Percentiles rank a stretch among this genome's conserved stretches.
Conservation (phyloP, 2,329 filamentous ascomycete species). For the Fusarium equiseti region DNA sequence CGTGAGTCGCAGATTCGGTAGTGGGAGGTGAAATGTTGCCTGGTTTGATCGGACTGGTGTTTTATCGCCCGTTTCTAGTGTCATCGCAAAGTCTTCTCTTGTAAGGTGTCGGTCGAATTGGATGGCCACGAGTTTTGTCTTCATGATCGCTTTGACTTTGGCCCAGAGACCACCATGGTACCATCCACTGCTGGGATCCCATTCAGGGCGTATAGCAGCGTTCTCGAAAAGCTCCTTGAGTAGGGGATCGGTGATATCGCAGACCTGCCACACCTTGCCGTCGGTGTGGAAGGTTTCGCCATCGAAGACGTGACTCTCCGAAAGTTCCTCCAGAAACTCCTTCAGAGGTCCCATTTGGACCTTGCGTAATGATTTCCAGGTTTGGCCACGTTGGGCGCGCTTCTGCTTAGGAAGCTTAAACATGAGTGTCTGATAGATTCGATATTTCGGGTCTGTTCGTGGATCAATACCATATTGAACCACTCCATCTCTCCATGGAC, state of each 20-base stretch:
- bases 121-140: conserved; percentile 81
- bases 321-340: conserved; percentile 55
- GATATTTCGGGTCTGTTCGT: conserved; percentile 78
- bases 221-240: conserved; percentile 75
- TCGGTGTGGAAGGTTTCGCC: conserved; percentile 80
- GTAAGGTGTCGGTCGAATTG: conserved; percentile 66
- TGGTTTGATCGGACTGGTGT: conserved; percentile 51
- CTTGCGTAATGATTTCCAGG: conserved; percentile 63
- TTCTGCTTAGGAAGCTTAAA: conserved; percentile 77
- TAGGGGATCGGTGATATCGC: conserved; percentile 87
- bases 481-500: conserved; percentile 90
- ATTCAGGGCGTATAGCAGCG: conserved; percentile 68
- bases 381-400: conserved; percentile 59
- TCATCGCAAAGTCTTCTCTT: conserved; percentile 52
- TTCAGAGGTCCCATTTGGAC: conserved; percentile 55
- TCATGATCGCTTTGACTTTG: conserved; percentile 89
- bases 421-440: conserved; percentile 88
- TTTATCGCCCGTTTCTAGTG: conserved; percentile 51
- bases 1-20: conserved; percentile 53
- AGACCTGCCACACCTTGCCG: conserved; percentile 93
- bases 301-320: conserved; percentile 81
- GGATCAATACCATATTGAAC: conserved; percentile 90
- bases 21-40: conserved; percentile 51
- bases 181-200: conserved; percentile 81
- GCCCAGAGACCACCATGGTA: conserved; percentile 84